Base-by-base conservation (phyloP, 805 yeast species). In the Saturnispora ahearnii region DNA sequence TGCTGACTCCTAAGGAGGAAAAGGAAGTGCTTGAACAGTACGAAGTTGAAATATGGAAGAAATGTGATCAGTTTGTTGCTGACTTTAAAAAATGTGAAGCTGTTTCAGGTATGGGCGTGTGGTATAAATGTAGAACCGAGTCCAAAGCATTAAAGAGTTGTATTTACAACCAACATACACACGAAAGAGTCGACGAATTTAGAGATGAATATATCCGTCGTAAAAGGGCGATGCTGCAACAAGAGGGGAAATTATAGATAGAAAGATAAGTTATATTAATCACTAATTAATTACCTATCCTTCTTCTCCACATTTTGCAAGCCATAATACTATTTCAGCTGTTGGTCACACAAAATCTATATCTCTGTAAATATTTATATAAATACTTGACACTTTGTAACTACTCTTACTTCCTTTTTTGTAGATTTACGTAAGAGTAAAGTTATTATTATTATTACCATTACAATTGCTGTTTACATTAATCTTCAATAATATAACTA, bases 1-100 rank as follows among this genome's bases (percentile, higher is more conserved):
- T 84, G 54, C 68, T 86, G 22, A 77, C 87, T 0, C 91, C 93
- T 12, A 75, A 73, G 54, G 93, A 86, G 62, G 95, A 86, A 61
- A 81, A 80, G 64, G 76, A 79, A 51, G 81, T 84, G 33, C 78
- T 85, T 59, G 79, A 76, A 56, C 76, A 85, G 58, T 80, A 90
- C 82, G 78, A 84, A 62, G 74, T 70, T 51, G 72, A 72, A 59
- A 78, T 91, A 0, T 84, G 84, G 70, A 73, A 76, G 42, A 63
- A 68, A 50, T 86, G 95, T 62, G 87, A 81, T 57, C 82, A 75
- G 18, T 67, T 72, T 44, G 96, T 90, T 32, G 82, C 77, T 51
- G 78, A 73, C 15, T 84, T 81, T 59, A 78, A 83, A 3, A 76
- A 74, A 41, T 87, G 96, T 62, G 79, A 88, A 36, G 75, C 78